Conservation (phyloP, 108 stramenopile species). For the Stephanodiscus triporus region DNA sequence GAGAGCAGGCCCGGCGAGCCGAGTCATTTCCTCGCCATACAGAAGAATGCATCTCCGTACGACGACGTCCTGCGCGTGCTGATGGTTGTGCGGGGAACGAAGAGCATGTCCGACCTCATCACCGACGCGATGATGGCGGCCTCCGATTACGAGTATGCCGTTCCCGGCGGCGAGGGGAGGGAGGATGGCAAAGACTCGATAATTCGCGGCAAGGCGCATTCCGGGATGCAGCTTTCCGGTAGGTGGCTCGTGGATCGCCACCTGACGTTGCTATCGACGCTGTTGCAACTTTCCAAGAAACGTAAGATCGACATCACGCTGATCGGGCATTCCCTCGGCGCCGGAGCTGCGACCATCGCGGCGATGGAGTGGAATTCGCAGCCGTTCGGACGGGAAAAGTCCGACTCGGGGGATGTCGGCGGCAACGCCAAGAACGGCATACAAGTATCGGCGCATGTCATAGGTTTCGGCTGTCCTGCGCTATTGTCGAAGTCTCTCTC, state of each 20-base stretch:
- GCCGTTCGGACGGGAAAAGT: constrained; percentile 14
- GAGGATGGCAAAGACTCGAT: constrained; percentile 1
- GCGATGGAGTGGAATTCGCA: constrained; percentile 70
- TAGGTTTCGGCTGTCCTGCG: constrained; percentile 86
- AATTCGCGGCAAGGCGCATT: constrained; percentile 65
- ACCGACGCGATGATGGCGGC: constrained; percentile 78
- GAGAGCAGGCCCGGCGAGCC: constrained; percentile 71
- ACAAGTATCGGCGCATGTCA: constrained; percentile 56
- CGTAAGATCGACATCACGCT: constrained; percentile 67
- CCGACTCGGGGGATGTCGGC: not conserved
- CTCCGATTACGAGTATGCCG: constrained; percentile 56
- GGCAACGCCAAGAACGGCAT: constrained; percentile 22
- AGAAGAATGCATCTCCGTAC: constrained; percentile 59
- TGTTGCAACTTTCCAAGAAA: constrained; percentile 55
- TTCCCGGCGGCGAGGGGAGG: constrained; percentile 1
- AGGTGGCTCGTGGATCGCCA: constrained; percentile 68
- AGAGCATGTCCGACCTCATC: constrained; percentile 72
- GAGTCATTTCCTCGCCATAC: constrained; percentile 76
- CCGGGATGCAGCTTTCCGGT: constrained; percentile 67
- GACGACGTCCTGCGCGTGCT: constrained; percentile 66
- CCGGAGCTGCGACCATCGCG: constrained; percentile 78
- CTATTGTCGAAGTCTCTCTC: constrained; percentile 65
- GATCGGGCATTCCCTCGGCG: constrained; percentile 78
- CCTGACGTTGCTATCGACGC: constrained; percentile 48
- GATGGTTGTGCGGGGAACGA: constrained; percentile 83